Evolutionary conservation across 495 filamentous ascomycete genomes (phyloP).

Genomic region (Neurospora sp.): DNA sequence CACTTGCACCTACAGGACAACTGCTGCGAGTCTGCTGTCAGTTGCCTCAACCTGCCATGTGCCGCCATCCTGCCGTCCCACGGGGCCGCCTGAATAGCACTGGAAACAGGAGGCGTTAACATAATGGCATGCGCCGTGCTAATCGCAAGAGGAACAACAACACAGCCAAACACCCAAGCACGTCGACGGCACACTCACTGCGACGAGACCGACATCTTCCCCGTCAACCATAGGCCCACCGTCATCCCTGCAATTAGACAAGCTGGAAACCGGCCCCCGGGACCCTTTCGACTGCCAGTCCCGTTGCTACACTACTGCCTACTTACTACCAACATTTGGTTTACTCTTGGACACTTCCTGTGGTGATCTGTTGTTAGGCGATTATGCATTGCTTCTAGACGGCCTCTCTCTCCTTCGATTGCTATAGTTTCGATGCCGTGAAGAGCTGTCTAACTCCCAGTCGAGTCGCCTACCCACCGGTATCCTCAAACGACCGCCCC

Average conservation of each 20-base stretch:
- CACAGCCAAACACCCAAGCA: background rate
- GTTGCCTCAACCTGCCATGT: background rate
- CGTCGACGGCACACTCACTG: background rate
- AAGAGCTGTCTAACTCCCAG: background rate
- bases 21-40: background rate
- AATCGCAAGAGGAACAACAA: background rate
- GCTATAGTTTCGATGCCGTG: conserved; percentile 2
- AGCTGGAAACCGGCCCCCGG: conserved; percentile 3
- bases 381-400: conserved; percentile 2
- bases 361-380: conserved; percentile 3
- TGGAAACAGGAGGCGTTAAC: background rate
- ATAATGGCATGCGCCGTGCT: background rate
- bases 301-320: background rate
- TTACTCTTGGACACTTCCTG: conserved; percentile 3
- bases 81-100: background rate
- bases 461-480: background rate
- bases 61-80: background rate
- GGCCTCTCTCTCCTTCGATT: background rate
- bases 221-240: background rate
- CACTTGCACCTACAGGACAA: background rate
- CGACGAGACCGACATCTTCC: background rate
- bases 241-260: conserved; percentile 2
- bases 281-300: background rate
- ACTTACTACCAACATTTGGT: conserved; percentile 9
- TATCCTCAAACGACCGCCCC: background rate